These are phyloP conservation scores for Arthroderma uncinatum DNA, from an alignment of 2,329 filamentous ascomycete species.

Conservation along the genomic window DNA sequence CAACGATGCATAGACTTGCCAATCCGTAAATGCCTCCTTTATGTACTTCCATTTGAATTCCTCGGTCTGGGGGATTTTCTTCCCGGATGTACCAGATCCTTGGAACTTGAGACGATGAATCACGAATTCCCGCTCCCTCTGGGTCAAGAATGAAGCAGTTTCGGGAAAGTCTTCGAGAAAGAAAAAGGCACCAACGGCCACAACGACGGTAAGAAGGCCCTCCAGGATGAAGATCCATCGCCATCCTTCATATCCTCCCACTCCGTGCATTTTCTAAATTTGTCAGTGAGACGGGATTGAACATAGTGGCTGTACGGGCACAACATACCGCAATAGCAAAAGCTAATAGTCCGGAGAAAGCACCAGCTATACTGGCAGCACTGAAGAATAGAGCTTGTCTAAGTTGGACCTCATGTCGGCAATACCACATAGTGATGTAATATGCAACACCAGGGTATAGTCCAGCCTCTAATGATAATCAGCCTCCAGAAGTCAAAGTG, in stretches of 20 bases:
- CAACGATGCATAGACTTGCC: conserved; percentile 32
- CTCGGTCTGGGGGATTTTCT: conserved; percentile 21
- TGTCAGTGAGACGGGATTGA: neutral
- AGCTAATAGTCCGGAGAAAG: conserved; percentile 43
- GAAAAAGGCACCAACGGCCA: conserved; percentile 35
- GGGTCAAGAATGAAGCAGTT: conserved; percentile 33
- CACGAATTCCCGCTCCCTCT: conserved; percentile 31
- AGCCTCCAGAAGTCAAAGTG: neutral
- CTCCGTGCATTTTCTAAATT: conserved; percentile 38
- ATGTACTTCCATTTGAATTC: conserved; percentile 33
- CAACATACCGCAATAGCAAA: conserved; percentile 37
- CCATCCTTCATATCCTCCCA: conserved; percentile 38
- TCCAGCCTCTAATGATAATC: conserved; percentile 26
- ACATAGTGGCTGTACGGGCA: conserved; percentile 15
- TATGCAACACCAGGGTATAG: conserved; percentile 36
- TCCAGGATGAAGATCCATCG: conserved; percentile 43
- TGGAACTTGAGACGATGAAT: conserved; percentile 30
- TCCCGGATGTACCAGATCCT: conserved; percentile 19
- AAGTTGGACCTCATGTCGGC: conserved; percentile 33
- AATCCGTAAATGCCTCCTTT: conserved; percentile 30
- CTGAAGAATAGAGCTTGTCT: conserved; percentile 39
- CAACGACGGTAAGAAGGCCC: conserved; percentile 36
- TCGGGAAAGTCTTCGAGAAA: conserved; percentile 38
- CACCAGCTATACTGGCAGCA: conserved; percentile 41
- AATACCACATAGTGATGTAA: conserved; percentile 40